Evolutionary conservation across 2,329 filamentous ascomycete genomes (phyloP).

Genomic region (Stachybotrys chlorohalonatus): DNA sequence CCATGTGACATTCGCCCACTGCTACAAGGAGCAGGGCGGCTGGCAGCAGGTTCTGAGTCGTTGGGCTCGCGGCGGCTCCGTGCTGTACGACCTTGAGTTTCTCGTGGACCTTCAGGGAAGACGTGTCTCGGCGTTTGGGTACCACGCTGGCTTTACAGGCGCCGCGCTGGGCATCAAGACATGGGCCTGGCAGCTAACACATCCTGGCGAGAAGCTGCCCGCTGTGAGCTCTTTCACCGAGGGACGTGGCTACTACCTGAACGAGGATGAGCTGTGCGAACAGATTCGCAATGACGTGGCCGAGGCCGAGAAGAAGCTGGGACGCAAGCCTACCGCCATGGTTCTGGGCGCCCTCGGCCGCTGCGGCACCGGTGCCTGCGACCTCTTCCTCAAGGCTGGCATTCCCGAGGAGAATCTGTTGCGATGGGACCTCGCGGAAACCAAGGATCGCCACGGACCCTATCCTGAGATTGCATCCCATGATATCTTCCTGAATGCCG

Average conservation of each 20-base stretch:
- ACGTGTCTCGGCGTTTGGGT: conserved; percentile 64
- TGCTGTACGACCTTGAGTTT: conserved; percentile 79
- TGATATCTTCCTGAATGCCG: conserved; percentile 67
- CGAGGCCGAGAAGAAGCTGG: conserved; percentile 64
- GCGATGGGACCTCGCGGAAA: conserved; percentile 69
- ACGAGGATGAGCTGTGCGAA: conserved; percentile 50
- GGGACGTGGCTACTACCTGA: conserved; percentile 57
- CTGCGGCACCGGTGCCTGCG: conserved; percentile 77
- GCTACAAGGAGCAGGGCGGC: conserved; percentile 67
- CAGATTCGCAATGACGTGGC: conserved; percentile 31
- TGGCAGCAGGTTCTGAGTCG: conserved; percentile 75
- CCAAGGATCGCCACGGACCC: conserved; percentile 54
- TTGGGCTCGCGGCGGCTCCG: conserved; percentile 54
- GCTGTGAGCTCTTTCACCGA: conserved; percentile 20
- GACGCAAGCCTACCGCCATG: conserved; percentile 62
- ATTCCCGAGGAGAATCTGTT: conserved; percentile 35
- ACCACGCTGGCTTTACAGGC: conserved; percentile 68
- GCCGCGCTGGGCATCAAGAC: conserved; percentile 67
- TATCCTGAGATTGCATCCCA: conserved; percentile 69
- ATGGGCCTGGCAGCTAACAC: conserved; percentile 74
- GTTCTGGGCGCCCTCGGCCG: conserved; percentile 80
- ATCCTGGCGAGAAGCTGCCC: conserved; percentile 59
- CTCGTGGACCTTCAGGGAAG: conserved; percentile 63
- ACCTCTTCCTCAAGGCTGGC: conserved; percentile 68
- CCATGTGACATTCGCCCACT: conserved; percentile 50